These are phyloP conservation scores for Coleophoma eucalyptorum DNA, from an alignment of 2,329 filamentous ascomycete species.

Conservation along the genomic window DNA sequence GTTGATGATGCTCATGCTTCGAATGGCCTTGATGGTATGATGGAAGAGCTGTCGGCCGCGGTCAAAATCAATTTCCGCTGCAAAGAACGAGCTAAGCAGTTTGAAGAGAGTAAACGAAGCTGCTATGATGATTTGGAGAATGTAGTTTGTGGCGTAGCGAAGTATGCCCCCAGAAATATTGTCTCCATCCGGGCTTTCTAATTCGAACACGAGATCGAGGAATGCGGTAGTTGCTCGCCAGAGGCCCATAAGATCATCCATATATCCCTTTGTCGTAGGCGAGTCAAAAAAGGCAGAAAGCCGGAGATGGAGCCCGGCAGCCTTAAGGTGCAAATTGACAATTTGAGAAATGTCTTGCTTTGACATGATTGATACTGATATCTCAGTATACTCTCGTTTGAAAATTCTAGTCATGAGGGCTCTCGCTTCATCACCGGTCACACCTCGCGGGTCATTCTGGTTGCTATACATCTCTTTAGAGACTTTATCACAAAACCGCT, in stretches of 20 bases:
- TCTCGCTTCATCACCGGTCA: slow-evolving; percentile 63
- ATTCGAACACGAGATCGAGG: slow-evolving; percentile 53
- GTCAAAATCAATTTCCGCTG: slow-evolving; percentile 65
- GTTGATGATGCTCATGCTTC: slow-evolving; percentile 68
- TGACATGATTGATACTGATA: slow-evolving; percentile 57
- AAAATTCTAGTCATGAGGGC: slow-evolving; percentile 65
- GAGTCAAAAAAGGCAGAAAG: slow-evolving; percentile 80
- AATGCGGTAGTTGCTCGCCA: slow-evolving; percentile 71
- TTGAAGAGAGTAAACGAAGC: slow-evolving; percentile 76
- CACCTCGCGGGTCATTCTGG: slow-evolving; percentile 66
- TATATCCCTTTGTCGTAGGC: slow-evolving; percentile 65
- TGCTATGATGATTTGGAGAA: slow-evolving; percentile 83
- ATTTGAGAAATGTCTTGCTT: slow-evolving; percentile 51
- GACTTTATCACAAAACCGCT: slow-evolving; percentile 73
- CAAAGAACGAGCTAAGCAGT: slow-evolving; percentile 73
- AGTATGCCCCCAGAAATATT: slow-evolving; percentile 43
- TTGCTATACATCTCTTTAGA: slow-evolving; percentile 79
- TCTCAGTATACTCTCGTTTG: slow-evolving; percentile 59
- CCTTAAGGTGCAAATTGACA: slow-evolving; percentile 64
- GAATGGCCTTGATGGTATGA: slow-evolving; percentile 64
- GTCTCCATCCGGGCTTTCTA: slow-evolving; percentile 47
- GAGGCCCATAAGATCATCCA: slow-evolving; percentile 70
- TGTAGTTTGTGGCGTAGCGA: slow-evolving; percentile 68
- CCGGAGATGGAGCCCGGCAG: slow-evolving; percentile 71
- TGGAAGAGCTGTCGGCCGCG: slow-evolving; percentile 67